Evolutionary conservation across 371 early-diverging fungal species (phyloP), one percentile per base, ranked within the genome.

Genomic region (Sporodiniella umbellata): DNA sequence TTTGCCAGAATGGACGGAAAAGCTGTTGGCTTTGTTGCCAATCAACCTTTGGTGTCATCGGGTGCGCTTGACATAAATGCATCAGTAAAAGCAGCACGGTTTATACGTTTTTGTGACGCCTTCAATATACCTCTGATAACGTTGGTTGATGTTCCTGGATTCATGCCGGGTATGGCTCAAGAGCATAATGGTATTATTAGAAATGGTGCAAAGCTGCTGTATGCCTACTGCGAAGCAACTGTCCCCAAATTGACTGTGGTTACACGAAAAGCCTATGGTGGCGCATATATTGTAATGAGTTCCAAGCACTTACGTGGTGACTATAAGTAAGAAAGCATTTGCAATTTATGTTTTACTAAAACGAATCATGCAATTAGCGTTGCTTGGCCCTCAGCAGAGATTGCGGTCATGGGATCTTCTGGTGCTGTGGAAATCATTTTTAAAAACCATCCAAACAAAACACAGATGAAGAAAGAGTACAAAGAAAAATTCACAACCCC

Each of bases 321-420:
- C 61, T 75, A 89, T 57, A 77, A 77, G 78, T 77, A 62, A 53
- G 62, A 40, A n/a, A 21, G 5, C 17, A 33, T 31, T 47, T 25
- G 24, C 28, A 1, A 24, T 38, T 28, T n/a, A 14, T 42, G 30
- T 4, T 23, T 45, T 23, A 38, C 10, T 43, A 42, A 54, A 31
- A 40, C 30, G 22, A 23, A n/a, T n/a, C n/a, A n/a, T n/a, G n/a
- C n/a, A n/a, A n/a, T 68, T 40, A 95, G 95, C 77, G 87, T 92
- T 60, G 90, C 95, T 5, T 98, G 96, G 96, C 98, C 98, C 14
- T 89, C 93, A 18, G 95, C 89, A 22, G 98, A 98, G 66, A 94
- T 98, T 68, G 98, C 98, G 23, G 98, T 98, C 43, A 98, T 98
- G 98, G 98, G 98, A 30, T 92, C 94, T 39, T 85, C 93, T 72